Base-by-base conservation (phyloP, 331 rosid species). In the Dryas integrifolia region DNA sequence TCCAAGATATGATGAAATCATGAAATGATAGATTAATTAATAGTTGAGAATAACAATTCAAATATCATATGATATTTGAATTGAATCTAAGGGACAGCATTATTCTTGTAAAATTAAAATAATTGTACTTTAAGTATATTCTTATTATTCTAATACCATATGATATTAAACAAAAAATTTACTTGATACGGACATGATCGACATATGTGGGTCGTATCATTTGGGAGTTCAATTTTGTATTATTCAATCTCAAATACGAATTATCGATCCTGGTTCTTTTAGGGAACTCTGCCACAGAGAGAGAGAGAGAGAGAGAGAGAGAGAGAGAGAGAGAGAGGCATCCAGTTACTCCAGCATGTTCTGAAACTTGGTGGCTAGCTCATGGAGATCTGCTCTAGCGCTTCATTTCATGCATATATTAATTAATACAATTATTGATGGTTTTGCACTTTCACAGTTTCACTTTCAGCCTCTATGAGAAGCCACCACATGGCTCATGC, bases 91-190 rank as follows among this genome's bases (percentile, higher is more conserved):
- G 26, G 24, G 57, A 76, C 45, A 51, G 39, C 26, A 52, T 15
- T 60, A 38, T 55, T 72, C 74, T 40, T 65, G 8, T 9, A 4
- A 13, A 10, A 18, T 44, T 45, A 46, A 9, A 35, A 38, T 30
- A 52, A 39, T 21, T 5, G 13, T 5, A 48, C 50, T 7, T 15
- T 12, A 43, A 39, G 80, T 58, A 76, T 76, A 68, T 76, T 48
- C 70, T 41, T 41, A 53, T 24, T 76, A 68, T 76, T 48, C 70
- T 41, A 52, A 53, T 24, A 38, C 51, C 64, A 41, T 44, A 74
- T 40, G 51, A 40, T 39, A 11, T 1, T 69, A 69, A 41, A 70
- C 41, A 18, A 70, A 11, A 13, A 5, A 0, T 15, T 70, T 53
- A 41, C 55, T 70, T 55, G 74, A 70, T 55, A 11, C 50, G 21